A percentile compares a stretch with the other conserved stretches of the same genome.
Evolutionary conservation across 768 basidiomycete species (phyloP).

Genomic region (Xerocomellus intermedius): DNA sequence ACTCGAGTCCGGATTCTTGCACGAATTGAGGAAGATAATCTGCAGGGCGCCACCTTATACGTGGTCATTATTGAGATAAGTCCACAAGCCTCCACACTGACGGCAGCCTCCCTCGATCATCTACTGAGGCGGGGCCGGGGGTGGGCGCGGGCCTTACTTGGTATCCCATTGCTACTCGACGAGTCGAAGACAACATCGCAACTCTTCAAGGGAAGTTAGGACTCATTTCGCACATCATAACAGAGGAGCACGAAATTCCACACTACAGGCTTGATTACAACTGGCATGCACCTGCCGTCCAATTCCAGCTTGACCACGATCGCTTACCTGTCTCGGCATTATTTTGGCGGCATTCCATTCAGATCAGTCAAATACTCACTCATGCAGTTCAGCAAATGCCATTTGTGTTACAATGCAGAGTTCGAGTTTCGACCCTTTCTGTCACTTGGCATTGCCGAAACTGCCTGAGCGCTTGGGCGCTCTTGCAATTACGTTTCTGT

Average conservation of each 20-base stretch:
- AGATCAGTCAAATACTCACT: neutral
- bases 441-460: neutral
- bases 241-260: neutral
- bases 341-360: neutral
- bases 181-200: constrained; percentile 42
- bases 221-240: neutral
- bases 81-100: neutral
- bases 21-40: no score
- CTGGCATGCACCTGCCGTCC: constrained; percentile 23
- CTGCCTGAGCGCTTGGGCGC: neutral
- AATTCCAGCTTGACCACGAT: neutral
- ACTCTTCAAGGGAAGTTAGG: constrained; percentile 12
- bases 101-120: no score
- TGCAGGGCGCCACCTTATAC: neutral
- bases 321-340: constrained; percentile 17
- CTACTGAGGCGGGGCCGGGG: constrained; percentile 31
- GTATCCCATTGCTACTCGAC: constrained; percentile 51
- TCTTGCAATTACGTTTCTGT: neutral
- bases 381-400: neutral
- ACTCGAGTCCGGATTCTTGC: neutral
- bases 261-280: constrained; percentile 37
- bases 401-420: neutral
- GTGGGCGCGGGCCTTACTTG: constrained; percentile 51
- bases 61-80: neutral
- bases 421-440: neutral